Evolutionary conservation across 2,329 filamentous ascomycete genomes (phyloP).

Genomic region (Cytospora leucostoma): DNA sequence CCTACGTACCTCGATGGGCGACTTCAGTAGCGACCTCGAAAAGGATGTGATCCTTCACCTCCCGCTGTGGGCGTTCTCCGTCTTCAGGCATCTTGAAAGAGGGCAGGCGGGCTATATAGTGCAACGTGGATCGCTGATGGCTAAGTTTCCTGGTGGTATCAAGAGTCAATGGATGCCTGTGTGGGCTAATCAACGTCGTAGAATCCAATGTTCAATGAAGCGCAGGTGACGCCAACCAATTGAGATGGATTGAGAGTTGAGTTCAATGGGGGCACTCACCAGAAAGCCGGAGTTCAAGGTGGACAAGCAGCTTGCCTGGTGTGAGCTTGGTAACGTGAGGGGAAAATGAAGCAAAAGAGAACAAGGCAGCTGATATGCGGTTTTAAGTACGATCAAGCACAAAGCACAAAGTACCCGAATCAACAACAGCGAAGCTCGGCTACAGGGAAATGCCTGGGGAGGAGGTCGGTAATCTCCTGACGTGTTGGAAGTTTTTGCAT

Average conservation of each 20-base stretch:
- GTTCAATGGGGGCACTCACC: background rate
- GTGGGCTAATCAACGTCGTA: background rate
- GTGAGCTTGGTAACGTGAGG: background rate
- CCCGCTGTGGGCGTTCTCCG: conserved; percentile 52
- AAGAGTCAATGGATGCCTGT: background rate
- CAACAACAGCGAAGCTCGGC: background rate
- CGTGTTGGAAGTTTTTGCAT: conserved; percentile 7
- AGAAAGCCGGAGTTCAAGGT: background rate
- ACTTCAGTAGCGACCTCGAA: conserved; percentile 98
- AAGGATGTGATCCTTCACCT: conserved; percentile 93
- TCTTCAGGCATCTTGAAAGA: conserved; percentile 47
- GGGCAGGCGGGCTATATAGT: background rate
- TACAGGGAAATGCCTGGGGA: background rate
- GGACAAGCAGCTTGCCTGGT: background rate
- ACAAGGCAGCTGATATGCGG: background rate
- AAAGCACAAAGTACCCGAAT: background rate
- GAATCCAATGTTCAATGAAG: background rate
- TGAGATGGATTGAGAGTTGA: background rate
- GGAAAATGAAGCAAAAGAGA: background rate
- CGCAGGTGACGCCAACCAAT: background rate
- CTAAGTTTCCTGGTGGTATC: background rate
- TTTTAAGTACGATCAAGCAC: background rate
- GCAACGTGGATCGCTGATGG: conserved; percentile 9
- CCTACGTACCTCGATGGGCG: conserved; percentile 79
- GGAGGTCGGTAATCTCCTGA: conserved; percentile 10